Conservation (phyloP, 1,139 yeast species). For the Saccharomycopsis crataegensis region DNA sequence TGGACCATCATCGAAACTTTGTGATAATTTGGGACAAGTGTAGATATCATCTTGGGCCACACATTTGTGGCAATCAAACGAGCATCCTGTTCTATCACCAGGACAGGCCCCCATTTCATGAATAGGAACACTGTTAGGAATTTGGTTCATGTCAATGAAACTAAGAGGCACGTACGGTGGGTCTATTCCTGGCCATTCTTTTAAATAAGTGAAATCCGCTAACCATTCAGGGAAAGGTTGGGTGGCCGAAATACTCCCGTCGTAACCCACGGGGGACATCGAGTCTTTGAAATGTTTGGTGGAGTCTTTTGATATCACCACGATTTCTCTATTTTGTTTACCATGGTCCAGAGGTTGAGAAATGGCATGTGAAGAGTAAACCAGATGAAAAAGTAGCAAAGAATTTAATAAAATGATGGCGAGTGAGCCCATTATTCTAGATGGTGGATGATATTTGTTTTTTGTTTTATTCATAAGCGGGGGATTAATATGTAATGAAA, state of each 20-base stretch:
- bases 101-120: constrained; percentile 60
- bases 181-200: constrained; percentile 73
- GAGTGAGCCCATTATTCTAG: too few relatives aligned
- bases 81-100: constrained; percentile 46
- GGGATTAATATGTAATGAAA: too few relatives aligned
- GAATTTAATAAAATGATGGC: too few relatives aligned
- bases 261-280: constrained; percentile 24
- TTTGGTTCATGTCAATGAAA: constrained; percentile 48
- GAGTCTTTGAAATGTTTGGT: background rate
- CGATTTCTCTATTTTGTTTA: too few relatives aligned
- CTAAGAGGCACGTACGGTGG: constrained; percentile 85
- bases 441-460: too few relatives aligned
- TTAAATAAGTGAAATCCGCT: constrained; percentile 60
- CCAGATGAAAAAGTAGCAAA: too few relatives aligned
- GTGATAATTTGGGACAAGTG: constrained; percentile 68
- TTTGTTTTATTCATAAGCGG: too few relatives aligned
- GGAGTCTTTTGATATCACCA: too few relatives aligned
- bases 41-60: constrained; percentile 69
- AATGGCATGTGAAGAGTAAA: too few relatives aligned
- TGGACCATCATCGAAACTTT: constrained; percentile 96
- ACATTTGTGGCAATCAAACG: constrained; percentile 83
- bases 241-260: constrained; percentile 24
- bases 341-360: too few relatives aligned
- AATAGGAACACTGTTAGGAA: constrained; percentile 40
- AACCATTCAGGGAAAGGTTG: constrained; percentile 77